A percentile compares a stretch with the other conserved stretches of the same genome.
Conservation (phyloP, 345 rosid genomes). For the Lumnitzera littorea region DNA sequence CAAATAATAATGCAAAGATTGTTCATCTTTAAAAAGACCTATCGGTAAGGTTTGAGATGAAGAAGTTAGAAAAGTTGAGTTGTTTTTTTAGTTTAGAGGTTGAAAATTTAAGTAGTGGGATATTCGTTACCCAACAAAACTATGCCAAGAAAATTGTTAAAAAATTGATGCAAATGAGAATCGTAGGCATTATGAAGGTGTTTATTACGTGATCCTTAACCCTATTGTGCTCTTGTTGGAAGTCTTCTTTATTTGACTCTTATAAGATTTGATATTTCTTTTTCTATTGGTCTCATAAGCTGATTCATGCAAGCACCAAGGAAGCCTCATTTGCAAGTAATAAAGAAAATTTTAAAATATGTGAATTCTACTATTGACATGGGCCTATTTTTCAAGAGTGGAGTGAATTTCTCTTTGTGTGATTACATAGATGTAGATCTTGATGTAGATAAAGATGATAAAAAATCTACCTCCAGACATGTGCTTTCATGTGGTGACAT, state of each 20-base stretch:
- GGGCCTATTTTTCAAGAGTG: background rate
- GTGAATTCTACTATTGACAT: background rate
- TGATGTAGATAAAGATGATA: no score
- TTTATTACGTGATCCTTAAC: background rate
- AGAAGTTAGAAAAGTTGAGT: conserved; percentile 1
- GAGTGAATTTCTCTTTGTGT: no score
- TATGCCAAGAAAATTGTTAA: no score
- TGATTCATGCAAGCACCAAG: background rate
- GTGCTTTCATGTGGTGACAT: no score
- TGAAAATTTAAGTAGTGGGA: background rate
- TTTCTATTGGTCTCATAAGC: background rate
- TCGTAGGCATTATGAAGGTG: background rate
- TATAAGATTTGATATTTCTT: background rate
- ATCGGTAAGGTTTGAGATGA: background rate
- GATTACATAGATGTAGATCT: no score
- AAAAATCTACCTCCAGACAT: no score
- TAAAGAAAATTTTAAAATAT: conserved; percentile 2
- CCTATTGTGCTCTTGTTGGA: conserved; percentile 4
- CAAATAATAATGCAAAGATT: background rate
- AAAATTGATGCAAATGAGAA: no score
- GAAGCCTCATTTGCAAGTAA: background rate
- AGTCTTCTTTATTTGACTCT: conserved; percentile 1
- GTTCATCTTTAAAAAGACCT: conserved; percentile 1
- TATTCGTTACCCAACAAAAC: background rate
- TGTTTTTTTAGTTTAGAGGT: background rate